These are phyloP conservation scores for Penicillium robsamsonii DNA, from an alignment of 495 filamentous ascomycete genomes.

Conservation along the genomic window DNA sequence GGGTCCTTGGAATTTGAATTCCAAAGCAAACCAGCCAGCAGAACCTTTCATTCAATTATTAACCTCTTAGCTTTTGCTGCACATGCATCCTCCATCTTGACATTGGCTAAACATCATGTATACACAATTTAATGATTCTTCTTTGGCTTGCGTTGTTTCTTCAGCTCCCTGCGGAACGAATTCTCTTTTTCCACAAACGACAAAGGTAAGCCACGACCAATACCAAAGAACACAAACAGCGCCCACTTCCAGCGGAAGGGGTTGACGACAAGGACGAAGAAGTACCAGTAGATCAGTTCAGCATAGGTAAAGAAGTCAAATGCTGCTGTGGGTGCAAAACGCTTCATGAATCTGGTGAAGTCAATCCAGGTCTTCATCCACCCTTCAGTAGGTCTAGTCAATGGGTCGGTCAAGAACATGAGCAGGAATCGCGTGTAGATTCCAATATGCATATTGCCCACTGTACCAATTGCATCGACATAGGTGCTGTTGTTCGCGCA, in stretches of 20 bases:
- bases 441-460: slow-evolving; percentile 85
- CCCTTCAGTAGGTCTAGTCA: slow-evolving; percentile 64
- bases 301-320: slow-evolving; percentile 89
- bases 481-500: slow-evolving; percentile 85
- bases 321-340: slow-evolving; percentile 61
- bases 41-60: not conserved
- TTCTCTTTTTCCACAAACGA: slow-evolving; percentile 66
- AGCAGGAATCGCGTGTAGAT: slow-evolving; percentile 83
- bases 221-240: slow-evolving; percentile 74
- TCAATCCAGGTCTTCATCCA: slow-evolving; percentile 87
- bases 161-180: slow-evolving; percentile 32
- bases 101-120: not conserved
- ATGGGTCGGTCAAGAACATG: slow-evolving; percentile 79
- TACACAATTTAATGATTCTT: not conserved
- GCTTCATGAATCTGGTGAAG: slow-evolving; percentile 75
- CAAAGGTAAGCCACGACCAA: slow-evolving; percentile 64
- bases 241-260: slow-evolving; percentile 78
- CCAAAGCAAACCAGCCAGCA: not conserved
- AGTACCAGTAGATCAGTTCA: slow-evolving; percentile 82
- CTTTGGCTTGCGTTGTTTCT: slow-evolving; percentile 26
- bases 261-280: slow-evolving; percentile 73
- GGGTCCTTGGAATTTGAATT: not conserved
- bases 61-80: not conserved
- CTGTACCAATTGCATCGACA: slow-evolving; percentile 72
- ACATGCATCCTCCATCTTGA: not conserved